These are phyloP conservation scores for Pseudogymnoascus destructans DNA, from an alignment of 2,329 filamentous ascomycete species.

Conservation along the genomic window DNA sequence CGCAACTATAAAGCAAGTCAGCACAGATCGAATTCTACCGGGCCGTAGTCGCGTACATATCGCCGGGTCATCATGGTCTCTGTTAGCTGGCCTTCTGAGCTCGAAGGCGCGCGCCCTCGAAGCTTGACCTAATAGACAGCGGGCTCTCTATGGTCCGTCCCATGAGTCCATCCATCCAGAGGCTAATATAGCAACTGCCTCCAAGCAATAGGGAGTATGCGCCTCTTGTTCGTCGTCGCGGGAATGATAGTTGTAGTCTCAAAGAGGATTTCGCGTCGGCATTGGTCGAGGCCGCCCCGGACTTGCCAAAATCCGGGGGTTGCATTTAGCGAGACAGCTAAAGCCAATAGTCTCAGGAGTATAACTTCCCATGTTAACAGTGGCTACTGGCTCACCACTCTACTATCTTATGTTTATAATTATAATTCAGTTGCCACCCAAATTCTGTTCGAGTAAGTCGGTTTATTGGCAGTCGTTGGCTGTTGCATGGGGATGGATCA, in stretches of 20 bases:
- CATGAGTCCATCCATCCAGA: slow-evolving; percentile 6
- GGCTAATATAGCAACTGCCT: background rate
- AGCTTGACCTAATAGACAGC: slow-evolving; percentile 7
- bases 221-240: background rate
- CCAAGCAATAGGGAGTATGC: slow-evolving; percentile 4
- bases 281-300: background rate
- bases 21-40: background rate
- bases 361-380: background rate
- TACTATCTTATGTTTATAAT: background rate
- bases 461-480: background rate
- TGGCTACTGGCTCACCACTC: background rate
- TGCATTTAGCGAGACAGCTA: slow-evolving; percentile 1
- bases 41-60: background rate
- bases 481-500: background rate
- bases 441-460: background rate
- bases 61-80: slow-evolving; percentile 4
- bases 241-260: background rate
- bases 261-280: background rate
- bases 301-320: slow-evolving; percentile 1
- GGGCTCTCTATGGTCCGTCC: slow-evolving; percentile 3
- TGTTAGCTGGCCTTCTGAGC: background rate
- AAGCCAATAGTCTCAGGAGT: background rate
- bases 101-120: background rate
- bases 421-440: background rate
- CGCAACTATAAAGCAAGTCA: slow-evolving; percentile 31